phyloP scores from a whole-genome alignment of 257 asterid species.

The Plantago major region DNA sequence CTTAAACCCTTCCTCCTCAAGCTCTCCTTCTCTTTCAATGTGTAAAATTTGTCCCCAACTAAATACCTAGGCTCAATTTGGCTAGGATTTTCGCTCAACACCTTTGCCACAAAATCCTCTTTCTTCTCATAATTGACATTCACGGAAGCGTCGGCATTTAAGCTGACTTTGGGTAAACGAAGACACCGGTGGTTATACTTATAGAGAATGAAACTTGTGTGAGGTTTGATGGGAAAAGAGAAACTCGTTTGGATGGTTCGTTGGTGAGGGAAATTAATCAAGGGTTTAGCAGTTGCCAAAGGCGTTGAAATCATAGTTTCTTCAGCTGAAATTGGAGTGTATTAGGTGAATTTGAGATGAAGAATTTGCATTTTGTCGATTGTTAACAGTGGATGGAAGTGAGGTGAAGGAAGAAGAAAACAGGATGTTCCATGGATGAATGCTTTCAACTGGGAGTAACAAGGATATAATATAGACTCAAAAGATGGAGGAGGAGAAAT shows the following conservation, averaged over 20 bases:
- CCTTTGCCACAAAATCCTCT: constrained; percentile 84
- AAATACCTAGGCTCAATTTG: constrained; percentile 81
- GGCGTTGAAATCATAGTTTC: constrained; percentile 33
- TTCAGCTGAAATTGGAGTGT: constrained; percentile 10
- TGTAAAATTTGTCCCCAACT: constrained; percentile 67
- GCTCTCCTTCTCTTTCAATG: constrained; percentile 70
- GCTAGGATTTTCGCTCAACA: constrained; percentile 87
- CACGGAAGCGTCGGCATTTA: constrained; percentile 35
- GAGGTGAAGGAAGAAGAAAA: no score
- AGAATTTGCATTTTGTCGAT: no score
- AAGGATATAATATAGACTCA: no score
- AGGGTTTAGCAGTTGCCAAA: constrained; percentile 32
- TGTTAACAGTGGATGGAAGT: no score
- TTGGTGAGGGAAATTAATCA: constrained; percentile 31
- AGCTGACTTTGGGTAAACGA: constrained; percentile 34
- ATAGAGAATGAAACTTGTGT: constrained; percentile 25
- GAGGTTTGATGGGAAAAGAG: constrained; percentile 21
- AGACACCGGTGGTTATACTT: constrained; percentile 29
- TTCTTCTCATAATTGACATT: constrained; percentile 34
- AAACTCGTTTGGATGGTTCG: constrained; percentile 19
- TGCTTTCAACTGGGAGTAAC: no score
- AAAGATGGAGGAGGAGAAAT: no score
- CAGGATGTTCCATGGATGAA: no score
- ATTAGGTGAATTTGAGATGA: not conserved
- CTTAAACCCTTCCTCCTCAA: constrained; percentile 41